Evolutionary conservation across 768 basidiomycete genomes (phyloP).

Genomic region (Hysterangium stoloniferum): DNA sequence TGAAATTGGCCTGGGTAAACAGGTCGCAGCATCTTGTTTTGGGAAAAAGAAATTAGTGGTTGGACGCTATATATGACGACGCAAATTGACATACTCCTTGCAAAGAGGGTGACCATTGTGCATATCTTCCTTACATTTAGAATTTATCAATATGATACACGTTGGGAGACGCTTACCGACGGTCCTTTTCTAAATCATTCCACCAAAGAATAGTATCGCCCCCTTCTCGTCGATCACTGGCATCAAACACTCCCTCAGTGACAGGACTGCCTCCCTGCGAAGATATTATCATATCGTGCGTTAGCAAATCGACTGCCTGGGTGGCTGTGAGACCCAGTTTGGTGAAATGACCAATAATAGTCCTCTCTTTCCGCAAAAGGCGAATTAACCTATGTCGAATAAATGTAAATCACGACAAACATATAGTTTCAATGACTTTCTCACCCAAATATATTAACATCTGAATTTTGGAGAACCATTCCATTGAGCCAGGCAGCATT

Average conservation of each 20-base stretch:
- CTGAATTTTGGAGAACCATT: slow-evolving; percentile 44
- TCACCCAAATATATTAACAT: slow-evolving; percentile 63
- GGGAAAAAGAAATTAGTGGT: slow-evolving; percentile 11
- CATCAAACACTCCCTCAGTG: slow-evolving; percentile 78
- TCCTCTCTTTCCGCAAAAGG: slow-evolving; percentile 66
- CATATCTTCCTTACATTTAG: slow-evolving; percentile 33
- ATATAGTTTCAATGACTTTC: no score
- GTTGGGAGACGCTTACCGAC: slow-evolving; percentile 35
- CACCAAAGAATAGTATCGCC: slow-evolving; percentile 72
- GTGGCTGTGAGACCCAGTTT: slow-evolving; percentile 51
- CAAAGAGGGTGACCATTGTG: slow-evolving; percentile 43
- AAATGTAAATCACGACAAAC: background rate
- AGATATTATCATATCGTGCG: slow-evolving; percentile 49
- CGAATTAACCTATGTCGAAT: slow-evolving; percentile 46
- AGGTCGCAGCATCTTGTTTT: slow-evolving; percentile 60
- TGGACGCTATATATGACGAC: slow-evolving; percentile 5
- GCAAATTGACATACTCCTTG: slow-evolving; percentile 31
- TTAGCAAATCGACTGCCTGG: slow-evolving; percentile 68
- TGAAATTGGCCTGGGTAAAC: slow-evolving; percentile 76
- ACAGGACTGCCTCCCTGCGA: slow-evolving; percentile 42
- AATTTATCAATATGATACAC: slow-evolving; percentile 10
- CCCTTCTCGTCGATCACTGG: slow-evolving; percentile 78
- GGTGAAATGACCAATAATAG: slow-evolving; percentile 49
- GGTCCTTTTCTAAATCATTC: slow-evolving; percentile 88
- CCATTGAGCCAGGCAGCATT: slow-evolving; percentile 82